Evolutionary conservation across 2,329 filamentous ascomycete species (phyloP), one percentile per base, ranked within the genome.

Genomic region (Sclerotiophoma versabilis): DNA sequence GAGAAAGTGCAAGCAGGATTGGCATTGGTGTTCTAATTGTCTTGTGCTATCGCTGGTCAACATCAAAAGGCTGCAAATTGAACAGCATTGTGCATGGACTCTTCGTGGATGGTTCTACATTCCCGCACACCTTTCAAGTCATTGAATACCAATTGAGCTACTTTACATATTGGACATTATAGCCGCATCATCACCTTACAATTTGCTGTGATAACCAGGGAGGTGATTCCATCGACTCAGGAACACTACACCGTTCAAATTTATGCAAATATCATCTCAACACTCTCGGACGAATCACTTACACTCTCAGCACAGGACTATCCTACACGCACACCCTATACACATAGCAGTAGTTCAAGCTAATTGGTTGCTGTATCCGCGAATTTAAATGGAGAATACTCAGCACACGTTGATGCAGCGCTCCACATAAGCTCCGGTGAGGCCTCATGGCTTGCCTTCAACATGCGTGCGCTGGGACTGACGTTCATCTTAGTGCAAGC

Each of bases 51-150:
- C 83, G 0, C 80, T 79, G 29, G 75, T 80, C 64, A 86, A 86
- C 58, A 80, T 88, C 68, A 86, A 83, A 66, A 74, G 75, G 2
- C 69, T 87, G 2, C 84, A 87, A 64, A 84, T 89, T 20, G 63
- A 68, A 25, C 63, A 68, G 41, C 62, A 80, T 6, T 56, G 68
- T 22, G 64, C 63, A 2, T 66, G 63, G 67, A 66, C 67, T 65
- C 55, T 68, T 2, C 56, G 66, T 20, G 66, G 64, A 2, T 71
- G 68, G 69, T 69, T 69, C 27, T 63, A 65, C 22, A 61, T 67
- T 46, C 37, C 60, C 55, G 2, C 36, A 20, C 15, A 1, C 10
- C 8, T 22, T 11, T n/a, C 8, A 15, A 11, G 14, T 4, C 17
- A n/a, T 5, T 32, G 32, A 53, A 45, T 5, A 20, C 11, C 20